phyloP scores from a whole-genome alignment of 257 asterid genomes.

The Petunia axillaris region DNA sequence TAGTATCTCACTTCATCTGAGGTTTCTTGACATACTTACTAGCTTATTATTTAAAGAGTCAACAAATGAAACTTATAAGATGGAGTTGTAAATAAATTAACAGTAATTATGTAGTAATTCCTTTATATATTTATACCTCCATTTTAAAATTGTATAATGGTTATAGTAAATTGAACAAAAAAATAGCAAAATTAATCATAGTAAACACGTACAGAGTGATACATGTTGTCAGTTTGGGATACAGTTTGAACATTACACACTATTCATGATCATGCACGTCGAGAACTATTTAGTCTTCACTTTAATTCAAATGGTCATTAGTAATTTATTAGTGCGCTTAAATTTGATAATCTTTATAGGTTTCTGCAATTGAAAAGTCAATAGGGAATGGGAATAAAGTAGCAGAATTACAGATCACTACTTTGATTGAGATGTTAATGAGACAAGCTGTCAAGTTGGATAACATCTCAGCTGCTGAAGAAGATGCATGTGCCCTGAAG shows the following conservation, averaged over 20 bases:
- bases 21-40: no score
- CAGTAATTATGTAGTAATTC: no score
- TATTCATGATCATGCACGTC: slow-evolving; percentile 8
- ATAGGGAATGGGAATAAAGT: slow-evolving; percentile 61
- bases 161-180: no score
- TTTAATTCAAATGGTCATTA: not conserved
- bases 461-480: slow-evolving; percentile 40
- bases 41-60: no score
- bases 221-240: no score
- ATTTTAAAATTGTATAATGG: no score
- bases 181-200: no score
- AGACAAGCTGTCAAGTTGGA: slow-evolving; percentile 71
- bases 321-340: not conserved
- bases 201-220: no score
- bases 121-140: no score
- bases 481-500: slow-evolving; percentile 54
- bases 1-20: no score
- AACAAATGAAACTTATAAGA: no score
- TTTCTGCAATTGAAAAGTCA: slow-evolving; percentile 58
- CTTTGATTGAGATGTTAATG: slow-evolving; percentile 73
- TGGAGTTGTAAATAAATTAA: no score
- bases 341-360: slow-evolving; percentile 34
- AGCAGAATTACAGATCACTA: slow-evolving; percentile 69
- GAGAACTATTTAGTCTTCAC: not conserved
- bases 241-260: not conserved